Conservation (phyloP, 2,329 filamentous ascomycete species). For the Diaporthe nobilis region DNA sequence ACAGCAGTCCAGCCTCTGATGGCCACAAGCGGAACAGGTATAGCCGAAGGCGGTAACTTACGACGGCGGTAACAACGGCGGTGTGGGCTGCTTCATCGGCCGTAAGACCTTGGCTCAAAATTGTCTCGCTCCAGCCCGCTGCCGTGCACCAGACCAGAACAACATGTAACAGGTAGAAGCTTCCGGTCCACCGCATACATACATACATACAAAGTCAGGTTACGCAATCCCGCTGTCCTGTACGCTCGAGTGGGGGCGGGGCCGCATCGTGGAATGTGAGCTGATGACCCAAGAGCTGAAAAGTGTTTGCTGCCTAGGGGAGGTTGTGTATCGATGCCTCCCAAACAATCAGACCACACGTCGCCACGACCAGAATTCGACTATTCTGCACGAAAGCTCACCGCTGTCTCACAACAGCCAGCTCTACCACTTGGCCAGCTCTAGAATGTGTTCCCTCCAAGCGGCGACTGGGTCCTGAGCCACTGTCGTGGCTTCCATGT, state of each 20-base stretch:
- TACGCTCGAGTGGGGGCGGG: constrained; percentile 3
- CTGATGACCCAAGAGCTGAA: constrained; percentile 13
- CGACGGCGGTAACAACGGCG: constrained; percentile 25
- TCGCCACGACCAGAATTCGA: background rate
- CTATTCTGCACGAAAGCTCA: background rate
- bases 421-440: constrained; percentile 34
- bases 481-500: background rate
- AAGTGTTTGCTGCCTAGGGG: constrained; percentile 19
- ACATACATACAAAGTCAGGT: constrained; percentile 12
- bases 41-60: constrained; percentile 23
- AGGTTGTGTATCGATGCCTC: constrained; percentile 29
- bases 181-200: constrained; percentile 27
- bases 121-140: constrained; percentile 33
- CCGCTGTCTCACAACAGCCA: constrained; percentile 23
- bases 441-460: constrained; percentile 48
- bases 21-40: constrained; percentile 16
- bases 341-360: constrained; percentile 20
- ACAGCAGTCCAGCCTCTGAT: constrained; percentile 20
- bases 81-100: constrained; percentile 32
- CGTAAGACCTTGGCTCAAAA: constrained; percentile 32
- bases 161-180: constrained; percentile 29
- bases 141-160: constrained; percentile 26
- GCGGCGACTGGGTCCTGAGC: constrained; percentile 42
- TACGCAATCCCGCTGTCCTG: constrained; percentile 25
- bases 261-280: background rate